These are phyloP conservation scores for Dentipellis sp. DNA, from an alignment of 768 basidiomycete species.

Conservation along the genomic window DNA sequence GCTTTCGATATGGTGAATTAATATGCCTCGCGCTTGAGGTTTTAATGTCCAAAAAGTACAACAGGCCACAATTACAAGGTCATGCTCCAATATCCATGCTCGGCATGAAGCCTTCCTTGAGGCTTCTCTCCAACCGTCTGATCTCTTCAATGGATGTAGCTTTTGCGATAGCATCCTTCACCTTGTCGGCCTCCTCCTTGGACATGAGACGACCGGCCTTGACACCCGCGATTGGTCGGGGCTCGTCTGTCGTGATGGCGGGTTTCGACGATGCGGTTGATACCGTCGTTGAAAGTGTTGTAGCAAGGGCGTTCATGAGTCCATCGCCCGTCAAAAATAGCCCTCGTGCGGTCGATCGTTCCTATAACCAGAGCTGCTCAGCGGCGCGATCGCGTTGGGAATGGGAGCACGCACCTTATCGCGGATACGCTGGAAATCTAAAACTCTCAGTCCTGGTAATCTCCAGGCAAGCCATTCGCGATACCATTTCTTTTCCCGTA, in stretches of 20 bases:
- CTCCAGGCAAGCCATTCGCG: conserved; percentile 93
- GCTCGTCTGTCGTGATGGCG: conserved; percentile 66
- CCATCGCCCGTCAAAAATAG: conserved; percentile 78
- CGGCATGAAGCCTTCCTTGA: conserved; percentile 80
- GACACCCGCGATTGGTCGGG: conserved; percentile 46
- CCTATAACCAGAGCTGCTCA: conserved; percentile 34
- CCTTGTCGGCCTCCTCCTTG: conserved; percentile 82
- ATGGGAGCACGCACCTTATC: conserved; percentile 71
- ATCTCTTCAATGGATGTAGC: conserved; percentile 92
- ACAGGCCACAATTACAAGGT: conserved; percentile 15
- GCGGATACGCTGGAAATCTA: conserved; percentile 92
- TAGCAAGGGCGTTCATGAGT: conserved; percentile 71
- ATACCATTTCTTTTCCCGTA: conserved; percentile 89
- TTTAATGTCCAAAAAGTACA: not conserved
- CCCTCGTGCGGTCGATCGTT: conserved; percentile 63
- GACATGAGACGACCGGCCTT: conserved; percentile 86
- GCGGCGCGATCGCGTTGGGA: not conserved
- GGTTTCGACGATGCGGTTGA: conserved; percentile 58
- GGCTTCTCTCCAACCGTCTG: conserved; percentile 68
- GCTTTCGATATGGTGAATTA: too few relatives aligned
- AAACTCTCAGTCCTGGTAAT: conserved; percentile 78
- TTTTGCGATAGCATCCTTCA: conserved; percentile 79
- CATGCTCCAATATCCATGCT: conserved; percentile 73
- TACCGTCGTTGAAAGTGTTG: conserved; percentile 64
- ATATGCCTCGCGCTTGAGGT: not conserved